Percentiles rank a stretch among this genome's conserved stretches.
Evolutionary conservation across 2,329 filamentous ascomycete species (phyloP).

Genomic region (Paecilomyces niveus): DNA sequence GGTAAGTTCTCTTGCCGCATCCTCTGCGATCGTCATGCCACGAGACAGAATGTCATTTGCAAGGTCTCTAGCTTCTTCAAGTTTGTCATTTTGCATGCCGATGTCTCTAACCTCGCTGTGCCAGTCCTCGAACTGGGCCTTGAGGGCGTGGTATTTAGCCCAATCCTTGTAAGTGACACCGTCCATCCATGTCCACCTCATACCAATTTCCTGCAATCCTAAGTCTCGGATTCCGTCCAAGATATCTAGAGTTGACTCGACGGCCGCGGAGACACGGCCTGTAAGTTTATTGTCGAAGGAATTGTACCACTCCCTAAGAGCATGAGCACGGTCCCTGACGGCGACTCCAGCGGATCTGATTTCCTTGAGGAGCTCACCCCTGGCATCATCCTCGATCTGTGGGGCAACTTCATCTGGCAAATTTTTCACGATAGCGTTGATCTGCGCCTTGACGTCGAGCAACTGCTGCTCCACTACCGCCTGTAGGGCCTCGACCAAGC

Average conservation of each 20-base stretch:
- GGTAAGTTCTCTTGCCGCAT: slow-evolving; percentile 70
- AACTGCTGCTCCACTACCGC: slow-evolving; percentile 59
- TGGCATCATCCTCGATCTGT: slow-evolving; percentile 44
- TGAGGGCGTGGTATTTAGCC: slow-evolving; percentile 87
- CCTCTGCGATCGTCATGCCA: slow-evolving; percentile 72
- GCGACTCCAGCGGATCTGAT: slow-evolving; percentile 62
- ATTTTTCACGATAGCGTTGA: slow-evolving; percentile 48
- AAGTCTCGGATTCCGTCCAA: slow-evolving; percentile 76
- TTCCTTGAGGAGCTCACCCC: slow-evolving; percentile 45
- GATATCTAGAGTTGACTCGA: slow-evolving; percentile 74
- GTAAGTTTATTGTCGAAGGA: slow-evolving; percentile 64
- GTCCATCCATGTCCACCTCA: slow-evolving; percentile 92
- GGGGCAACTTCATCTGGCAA: slow-evolving; percentile 55
- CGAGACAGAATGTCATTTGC: slow-evolving; percentile 65
- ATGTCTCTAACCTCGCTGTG: slow-evolving; percentile 71
- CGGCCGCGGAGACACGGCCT: slow-evolving; percentile 60
- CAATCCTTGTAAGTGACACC: slow-evolving; percentile 96
- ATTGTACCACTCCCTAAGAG: slow-evolving; percentile 68
- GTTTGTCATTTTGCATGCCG: slow-evolving; percentile 64
- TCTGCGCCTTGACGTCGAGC: slow-evolving; percentile 57
- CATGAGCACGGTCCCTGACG: slow-evolving; percentile 71
- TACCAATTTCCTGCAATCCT: slow-evolving; percentile 83
- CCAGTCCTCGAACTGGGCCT: slow-evolving; percentile 76
- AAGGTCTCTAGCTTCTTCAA: slow-evolving; percentile 60
- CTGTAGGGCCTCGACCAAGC: slow-evolving; percentile 61